A percentile compares a stretch with the other conserved stretches of the same genome.
Conservation (phyloP, 306 rosid genomes). For the Nissolia schottii region DNA sequence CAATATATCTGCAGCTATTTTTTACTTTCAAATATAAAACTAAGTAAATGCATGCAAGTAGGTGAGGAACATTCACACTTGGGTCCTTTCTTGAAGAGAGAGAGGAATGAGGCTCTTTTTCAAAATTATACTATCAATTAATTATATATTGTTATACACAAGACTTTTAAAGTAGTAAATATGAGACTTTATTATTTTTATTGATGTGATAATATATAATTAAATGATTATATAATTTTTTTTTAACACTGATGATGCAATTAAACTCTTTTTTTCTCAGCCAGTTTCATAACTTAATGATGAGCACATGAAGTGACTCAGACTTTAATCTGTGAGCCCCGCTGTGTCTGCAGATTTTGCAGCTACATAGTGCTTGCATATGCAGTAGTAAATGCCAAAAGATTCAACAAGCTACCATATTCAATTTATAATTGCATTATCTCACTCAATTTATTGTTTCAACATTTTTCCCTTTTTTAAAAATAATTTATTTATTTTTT, state of each 20-base stretch:
- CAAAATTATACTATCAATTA: no score
- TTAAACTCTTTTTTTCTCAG: no score
- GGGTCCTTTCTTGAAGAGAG: background rate
- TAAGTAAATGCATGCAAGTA: background rate
- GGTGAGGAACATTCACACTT: slow-evolving; percentile 26
- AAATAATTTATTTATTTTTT: background rate
- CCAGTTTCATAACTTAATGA: slow-evolving; percentile 28
- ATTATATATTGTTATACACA: no score
- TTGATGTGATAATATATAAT: no score
- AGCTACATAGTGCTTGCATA: slow-evolving; percentile 28
- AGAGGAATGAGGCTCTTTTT: slow-evolving; percentile 3
- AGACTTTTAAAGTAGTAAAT: no score
- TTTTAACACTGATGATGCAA: no score
- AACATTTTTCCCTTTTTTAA: background rate
- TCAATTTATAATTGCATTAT: slow-evolving; percentile 9
- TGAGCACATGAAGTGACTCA: slow-evolving; percentile 37
- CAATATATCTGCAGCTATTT: background rate
- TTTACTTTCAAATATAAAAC: background rate
- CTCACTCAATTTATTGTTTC: background rate
- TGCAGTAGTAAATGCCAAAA: slow-evolving; percentile 37
- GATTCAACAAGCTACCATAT: slow-evolving; percentile 1
- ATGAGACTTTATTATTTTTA: no score
- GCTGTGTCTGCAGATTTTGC: slow-evolving; percentile 28
- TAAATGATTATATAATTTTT: no score
- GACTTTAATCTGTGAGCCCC: slow-evolving; percentile 36